phyloP scores from a whole-genome alignment of 345 rosid species.

The Carallia pectinifolia region DNA sequence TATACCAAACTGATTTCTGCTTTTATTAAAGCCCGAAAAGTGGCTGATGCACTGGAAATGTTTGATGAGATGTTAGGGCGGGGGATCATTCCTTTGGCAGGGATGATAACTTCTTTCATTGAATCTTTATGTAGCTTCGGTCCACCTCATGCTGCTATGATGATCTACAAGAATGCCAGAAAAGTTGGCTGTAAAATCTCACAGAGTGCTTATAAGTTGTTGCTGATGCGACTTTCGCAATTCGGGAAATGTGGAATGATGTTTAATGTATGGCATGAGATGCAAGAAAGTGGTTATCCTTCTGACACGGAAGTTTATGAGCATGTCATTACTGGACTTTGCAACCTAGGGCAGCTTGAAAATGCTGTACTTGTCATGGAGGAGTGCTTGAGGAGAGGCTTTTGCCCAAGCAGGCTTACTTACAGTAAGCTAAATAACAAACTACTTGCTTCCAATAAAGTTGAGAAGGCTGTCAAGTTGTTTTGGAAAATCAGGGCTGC shows the following conservation, averaged over 20 bases:
- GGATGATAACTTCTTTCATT: constrained; percentile 59
- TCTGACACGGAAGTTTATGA: constrained; percentile 78
- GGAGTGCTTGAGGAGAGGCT: constrained; percentile 70
- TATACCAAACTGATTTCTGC: constrained; percentile 59
- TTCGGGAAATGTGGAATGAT: constrained; percentile 93
- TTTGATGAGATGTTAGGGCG: constrained; percentile 71
- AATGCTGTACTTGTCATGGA: constrained; percentile 88
- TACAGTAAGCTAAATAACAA: constrained; percentile 73
- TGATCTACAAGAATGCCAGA: constrained; percentile 67
- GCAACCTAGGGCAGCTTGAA: constrained; percentile 85
- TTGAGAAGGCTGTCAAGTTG: constrained; percentile 76
- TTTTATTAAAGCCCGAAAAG: constrained; percentile 63
- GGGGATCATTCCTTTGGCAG: constrained; percentile 59
- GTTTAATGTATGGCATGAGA: constrained; percentile 78
- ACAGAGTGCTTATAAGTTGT: constrained; percentile 61
- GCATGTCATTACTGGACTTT: constrained; percentile 71
- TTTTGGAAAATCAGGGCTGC: constrained; percentile 69
- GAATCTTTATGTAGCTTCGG: constrained; percentile 75
- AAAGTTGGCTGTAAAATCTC: constrained; percentile 72
- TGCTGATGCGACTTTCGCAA: constrained; percentile 74
- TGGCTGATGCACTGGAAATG: constrained; percentile 87
- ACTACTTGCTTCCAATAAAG: constrained; percentile 62
- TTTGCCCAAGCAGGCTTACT: constrained; percentile 76
- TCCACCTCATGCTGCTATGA: constrained; percentile 88
- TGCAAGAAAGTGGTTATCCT: constrained; percentile 71